Base-by-base conservation (phyloP, 192 early-diverging fungal genomes). In the Chytriomyces sp. region DNA sequence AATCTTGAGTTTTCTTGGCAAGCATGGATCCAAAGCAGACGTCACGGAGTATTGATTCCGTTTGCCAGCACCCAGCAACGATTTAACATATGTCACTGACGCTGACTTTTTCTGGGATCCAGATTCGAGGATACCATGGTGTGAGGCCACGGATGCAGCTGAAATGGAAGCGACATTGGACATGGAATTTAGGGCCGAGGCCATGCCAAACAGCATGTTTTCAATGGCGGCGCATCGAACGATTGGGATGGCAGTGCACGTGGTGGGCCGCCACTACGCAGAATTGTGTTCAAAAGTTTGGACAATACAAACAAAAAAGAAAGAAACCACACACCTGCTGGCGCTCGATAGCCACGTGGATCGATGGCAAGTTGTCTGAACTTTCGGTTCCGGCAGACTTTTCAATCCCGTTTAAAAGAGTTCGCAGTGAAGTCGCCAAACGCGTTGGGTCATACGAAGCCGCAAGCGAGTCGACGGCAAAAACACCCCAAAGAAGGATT, bases 161-260 rank as follows among this genome's bases (percentile, higher is more conserved):
- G 35, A 35, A 35, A 35, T 35, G 35, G 35, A 35, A 35, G 35
- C 67, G 18, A 45, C 13, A 45, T 20, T 13, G 9, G 46, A 24
- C 46, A 13, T 45, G 46, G 16, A 57, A 20, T 6, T 26, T 6
- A 13, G 64, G 46, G n/a, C 75, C 47, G 18, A 35, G 2, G 16
- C n/a, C n/a, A 61, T 53, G 20, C 49, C 50, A 68, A 69, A 77
- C 7, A 77, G 49, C 59, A 46, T 69, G 28, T 66, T 50, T 48
- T 77, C 76, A 6, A 77, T 35, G 16, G 66, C 64, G 6, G 67
- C 59, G 53, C 76, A 77, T 8, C 76, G 65, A 18, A 77, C 24
- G 23, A 77, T 23, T 10, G 76, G 43, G 26, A 46, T 20, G 23
- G 76, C 53, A 18, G 50, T 44, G 11, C 28, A 50, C 5, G 67